Base-by-base conservation (phyloP, 2,329 filamentous ascomycete genomes). In the Aspergillus texensis region DNA sequence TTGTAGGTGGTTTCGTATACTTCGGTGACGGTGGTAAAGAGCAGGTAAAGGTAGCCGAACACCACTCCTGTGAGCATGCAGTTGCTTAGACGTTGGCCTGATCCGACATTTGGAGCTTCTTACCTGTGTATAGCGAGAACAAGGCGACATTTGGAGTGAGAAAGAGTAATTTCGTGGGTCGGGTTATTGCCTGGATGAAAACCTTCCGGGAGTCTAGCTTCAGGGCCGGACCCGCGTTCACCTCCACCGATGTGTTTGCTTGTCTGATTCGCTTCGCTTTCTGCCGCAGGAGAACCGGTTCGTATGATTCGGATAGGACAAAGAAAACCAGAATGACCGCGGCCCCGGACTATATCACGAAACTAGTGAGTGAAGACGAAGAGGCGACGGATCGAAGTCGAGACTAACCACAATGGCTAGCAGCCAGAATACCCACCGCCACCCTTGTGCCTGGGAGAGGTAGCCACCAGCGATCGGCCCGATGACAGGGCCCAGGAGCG, bases 61-160 rank as follows among this genome's bases (percentile, higher is more conserved):
- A 82, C 71, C 30, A 83, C 79, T 0, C 80, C 80, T 68, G 81
- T 78, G 8, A 4, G 10, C 6, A 45, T 12, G n/a, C n/a, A 24
- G 8, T 6, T 4, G n/a, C 4, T 45, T 24, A 8, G n/a, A 4
- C 4, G 9, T 24, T 6, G 24, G n/a, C 43, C 43, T 5, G n/a
- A 11, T 45, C 34, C 12, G 5, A 12, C n/a, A 4, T n/a, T 5
- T 4, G 6, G 43, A 24, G n/a, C 21, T 21, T 6, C 43, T 24
- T 24, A 45, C 43, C 43, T 12, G 43, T 45, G 68, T 84, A 82
- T 16, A 84, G 58, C 5, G 82, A 78, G 30, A 84, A 74, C 24
- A 81, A 70, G 69, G 84, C 79, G n/a, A 86, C 74, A 62, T 85
- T 83, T 4, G 80, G 73, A 63, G 85, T 84, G 10, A 82, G 80